These are phyloP conservation scores for Lactarius tabidus DNA, from an alignment of 768 basidiomycete species.

Conservation along the genomic window DNA sequence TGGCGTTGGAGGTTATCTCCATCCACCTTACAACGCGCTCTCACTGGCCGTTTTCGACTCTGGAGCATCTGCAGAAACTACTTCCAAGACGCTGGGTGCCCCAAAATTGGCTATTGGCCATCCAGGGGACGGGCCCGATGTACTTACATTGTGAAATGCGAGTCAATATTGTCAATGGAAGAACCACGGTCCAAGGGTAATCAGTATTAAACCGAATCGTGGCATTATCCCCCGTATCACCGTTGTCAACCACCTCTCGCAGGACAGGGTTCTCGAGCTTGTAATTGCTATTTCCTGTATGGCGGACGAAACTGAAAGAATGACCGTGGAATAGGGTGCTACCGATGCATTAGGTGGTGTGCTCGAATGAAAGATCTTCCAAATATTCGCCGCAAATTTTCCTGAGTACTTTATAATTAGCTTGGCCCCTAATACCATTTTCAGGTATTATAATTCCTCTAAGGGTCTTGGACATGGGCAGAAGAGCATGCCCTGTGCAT, in stretches of 20 bases:
- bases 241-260: slow-evolving; percentile 25
- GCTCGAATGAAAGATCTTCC: neutral
- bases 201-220: slow-evolving; percentile 31
- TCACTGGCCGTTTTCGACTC: too few relatives aligned
- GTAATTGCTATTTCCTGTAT: slow-evolving; percentile 14
- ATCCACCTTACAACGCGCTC: too few relatives aligned
- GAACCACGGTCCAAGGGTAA: slow-evolving; percentile 31
- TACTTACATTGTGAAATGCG: slow-evolving; percentile 27
- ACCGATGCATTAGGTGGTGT: neutral
- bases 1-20: too few relatives aligned
- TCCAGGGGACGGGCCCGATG: neutral
- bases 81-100: slow-evolving; percentile 4
- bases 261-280: slow-evolving; percentile 25
- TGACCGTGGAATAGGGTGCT: slow-evolving; percentile 23
- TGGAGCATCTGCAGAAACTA: too few relatives aligned
- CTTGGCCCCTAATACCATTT: too few relatives aligned
- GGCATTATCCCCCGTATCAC: slow-evolving; percentile 10
- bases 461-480: neutral
- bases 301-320: slow-evolving; percentile 26
- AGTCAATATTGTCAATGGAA: slow-evolving; percentile 33
- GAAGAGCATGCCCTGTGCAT: neutral
- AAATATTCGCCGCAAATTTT: neutral
- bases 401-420: too few relatives aligned
- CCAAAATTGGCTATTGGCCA: neutral
- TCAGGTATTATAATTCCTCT: neutral